phyloP scores from a whole-genome alignment of 2,329 filamentous ascomycete species.

The Colletotrichum sansevieriae region DNA sequence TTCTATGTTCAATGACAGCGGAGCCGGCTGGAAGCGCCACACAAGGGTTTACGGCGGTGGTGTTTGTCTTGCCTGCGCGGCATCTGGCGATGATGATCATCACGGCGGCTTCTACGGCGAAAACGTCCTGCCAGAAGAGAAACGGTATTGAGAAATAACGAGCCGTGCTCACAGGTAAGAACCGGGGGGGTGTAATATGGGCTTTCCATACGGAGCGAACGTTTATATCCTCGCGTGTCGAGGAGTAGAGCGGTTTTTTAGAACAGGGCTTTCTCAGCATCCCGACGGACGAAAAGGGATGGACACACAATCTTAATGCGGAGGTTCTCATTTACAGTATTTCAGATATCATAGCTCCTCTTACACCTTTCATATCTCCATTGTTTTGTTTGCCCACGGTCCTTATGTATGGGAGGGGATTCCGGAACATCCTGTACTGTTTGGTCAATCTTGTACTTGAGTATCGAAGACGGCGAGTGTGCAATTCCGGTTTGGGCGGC shows the following conservation, averaged over 20 bases:
- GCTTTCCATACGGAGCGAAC: slow-evolving; percentile 8
- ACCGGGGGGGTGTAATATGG: neutral
- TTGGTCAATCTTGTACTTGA: no score
- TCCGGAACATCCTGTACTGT: neutral
- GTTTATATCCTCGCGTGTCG: neutral
- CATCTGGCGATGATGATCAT: slow-evolving; percentile 58
- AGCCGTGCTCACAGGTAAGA: neutral
- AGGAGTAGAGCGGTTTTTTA: slow-evolving; percentile 20
- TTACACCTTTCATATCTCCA: neutral
- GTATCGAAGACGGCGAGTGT: no score
- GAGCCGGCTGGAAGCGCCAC: slow-evolving; percentile 68
- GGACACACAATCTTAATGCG: slow-evolving; percentile 5
- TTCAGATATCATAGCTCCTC: neutral
- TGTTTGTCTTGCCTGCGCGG: slow-evolving; percentile 67
- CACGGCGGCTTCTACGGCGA: slow-evolving; percentile 67
- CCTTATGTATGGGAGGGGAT: neutral
- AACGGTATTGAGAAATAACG: slow-evolving; percentile 50
- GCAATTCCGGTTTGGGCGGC: no score
- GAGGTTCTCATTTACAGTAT: slow-evolving; percentile 18
- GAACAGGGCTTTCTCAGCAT: slow-evolving; percentile 19
- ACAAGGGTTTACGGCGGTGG: slow-evolving; percentile 72
- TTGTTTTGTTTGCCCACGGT: neutral
- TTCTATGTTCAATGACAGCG: slow-evolving; percentile 60
- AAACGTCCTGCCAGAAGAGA: slow-evolving; percentile 66
- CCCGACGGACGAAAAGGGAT: slow-evolving; percentile 20